These are phyloP conservation scores for Cenchrus purpureus DNA, from an alignment of 176 grass and related monocot genomes.

Conservation along the genomic window DNA sequence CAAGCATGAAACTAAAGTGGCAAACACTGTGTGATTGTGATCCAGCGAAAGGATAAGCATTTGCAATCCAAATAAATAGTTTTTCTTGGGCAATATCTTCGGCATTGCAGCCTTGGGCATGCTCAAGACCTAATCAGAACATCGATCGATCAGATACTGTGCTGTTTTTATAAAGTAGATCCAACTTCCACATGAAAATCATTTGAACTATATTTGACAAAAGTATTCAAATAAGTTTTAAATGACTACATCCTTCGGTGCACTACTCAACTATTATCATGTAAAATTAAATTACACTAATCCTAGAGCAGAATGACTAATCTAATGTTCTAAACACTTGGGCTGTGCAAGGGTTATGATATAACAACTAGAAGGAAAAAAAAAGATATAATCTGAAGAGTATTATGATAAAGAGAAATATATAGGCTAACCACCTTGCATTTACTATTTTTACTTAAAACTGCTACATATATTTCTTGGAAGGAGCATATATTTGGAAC, in stretches of 20 bases:
- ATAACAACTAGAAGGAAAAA: background rate
- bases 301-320: background rate
- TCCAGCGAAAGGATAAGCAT: slow-evolving; percentile 23
- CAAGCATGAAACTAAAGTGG: slow-evolving; percentile 34
- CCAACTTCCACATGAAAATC: background rate
- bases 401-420: too few relatives aligned
- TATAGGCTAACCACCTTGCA: too few relatives aligned
- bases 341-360: background rate
- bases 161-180: background rate
- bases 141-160: background rate
- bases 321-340: background rate
- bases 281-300: background rate
- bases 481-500: too few relatives aligned
- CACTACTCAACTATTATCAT: background rate
- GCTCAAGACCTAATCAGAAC: slow-evolving; percentile 18
- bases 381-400: too few relatives aligned
- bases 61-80: slow-evolving; percentile 3
- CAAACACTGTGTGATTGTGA: slow-evolving; percentile 16
- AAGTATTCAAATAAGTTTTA: background rate
- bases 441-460: too few relatives aligned
- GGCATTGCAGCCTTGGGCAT: background rate
- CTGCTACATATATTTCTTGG: too few relatives aligned
- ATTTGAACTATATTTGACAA: background rate
- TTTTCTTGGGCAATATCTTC: slow-evolving; percentile 19
- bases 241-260: background rate